Evolutionary conservation across 106 monocot species (phyloP), one percentile per base, ranked within the genome.

Genomic region (Acorus calamus): DNA sequence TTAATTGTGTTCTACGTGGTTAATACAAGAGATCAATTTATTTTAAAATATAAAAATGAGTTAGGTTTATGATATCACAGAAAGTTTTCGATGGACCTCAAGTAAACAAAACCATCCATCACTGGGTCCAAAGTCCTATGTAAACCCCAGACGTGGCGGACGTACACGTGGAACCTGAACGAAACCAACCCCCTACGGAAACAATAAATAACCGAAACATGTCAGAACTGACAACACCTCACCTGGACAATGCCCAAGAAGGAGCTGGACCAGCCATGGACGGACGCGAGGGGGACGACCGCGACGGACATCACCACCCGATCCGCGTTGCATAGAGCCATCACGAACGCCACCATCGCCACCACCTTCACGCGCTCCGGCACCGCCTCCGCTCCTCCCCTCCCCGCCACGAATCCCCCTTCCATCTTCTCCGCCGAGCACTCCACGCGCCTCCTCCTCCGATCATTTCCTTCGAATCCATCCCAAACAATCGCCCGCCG

Each of bases 271-370:
- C 92, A 93, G 60, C 80, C 87, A 57, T 80, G 59, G 46, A 64
- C 53, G 55, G 84, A 79, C 61, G 92, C 81, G 69, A 93, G 78
- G 28, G 92, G 92, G 45, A 93, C 85, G 52, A 83, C 74, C 60
- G 87, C 88, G 14, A 93, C 88, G 7, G 92, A 93, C 87, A 93
- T 93, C 13, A 93, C 88, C 46, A 93, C 92, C 13, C 92, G 76
- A 57, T 88, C 88, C 8, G 92, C 92, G 76, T 93, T 93, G 82
- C 92, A 93, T 59, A 93, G 88, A 46, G 68, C 57, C 84, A 93
- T 75, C 49, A 73, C 85, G 43, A 83, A 45, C 42, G 86, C 80
- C 75, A 84, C 68, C 76, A 86, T 2, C 56, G 71, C 71, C 71
- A 77, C 71, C 76, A 83, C 71, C 80, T 86, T 91, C 71, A 44